phyloP scores from a whole-genome alignment of 768 basidiomycete genomes.

The Amanita polypyramis region DNA sequence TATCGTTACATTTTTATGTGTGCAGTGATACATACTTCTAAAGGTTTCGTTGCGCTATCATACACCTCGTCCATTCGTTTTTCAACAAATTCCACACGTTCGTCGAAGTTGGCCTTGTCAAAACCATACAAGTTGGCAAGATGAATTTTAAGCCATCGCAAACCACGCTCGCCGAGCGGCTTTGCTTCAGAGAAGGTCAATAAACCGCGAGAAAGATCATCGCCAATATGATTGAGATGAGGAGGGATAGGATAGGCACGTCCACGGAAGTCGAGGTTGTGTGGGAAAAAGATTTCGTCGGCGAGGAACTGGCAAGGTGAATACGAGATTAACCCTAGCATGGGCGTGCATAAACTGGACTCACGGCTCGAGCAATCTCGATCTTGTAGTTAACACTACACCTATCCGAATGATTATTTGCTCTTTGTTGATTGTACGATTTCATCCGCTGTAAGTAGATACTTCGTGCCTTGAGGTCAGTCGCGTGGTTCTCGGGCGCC shows the following conservation, averaged over 20 bases:
- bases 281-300: constrained; percentile 86
- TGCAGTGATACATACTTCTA: constrained; percentile 39
- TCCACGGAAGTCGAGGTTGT: constrained; percentile 96
- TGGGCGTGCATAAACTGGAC: constrained; percentile 13
- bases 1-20: neutral
- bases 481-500: constrained; percentile 29
- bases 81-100: constrained; percentile 74
- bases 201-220: constrained; percentile 84
- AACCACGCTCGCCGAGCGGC: constrained; percentile 72
- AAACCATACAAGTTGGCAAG: constrained; percentile 86
- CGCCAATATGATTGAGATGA: constrained; percentile 90
- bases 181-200: constrained; percentile 74
- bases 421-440: constrained; percentile 44
- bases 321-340: neutral
- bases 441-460: constrained; percentile 48
- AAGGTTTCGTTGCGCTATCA: constrained; percentile 74
- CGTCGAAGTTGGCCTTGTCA: constrained; percentile 92
- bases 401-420: constrained; percentile 82
- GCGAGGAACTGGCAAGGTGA: constrained; percentile 55
- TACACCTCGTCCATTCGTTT: constrained; percentile 66
- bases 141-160: constrained; percentile 95
- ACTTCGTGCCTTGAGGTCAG: constrained; percentile 44
- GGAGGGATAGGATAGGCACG: constrained; percentile 96
- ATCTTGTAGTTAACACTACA: constrained; percentile 95
- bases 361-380: constrained; percentile 85